Base-by-base conservation (phyloP, 2,329 filamentous ascomycete genomes). In the Fusarium graminum region DNA sequence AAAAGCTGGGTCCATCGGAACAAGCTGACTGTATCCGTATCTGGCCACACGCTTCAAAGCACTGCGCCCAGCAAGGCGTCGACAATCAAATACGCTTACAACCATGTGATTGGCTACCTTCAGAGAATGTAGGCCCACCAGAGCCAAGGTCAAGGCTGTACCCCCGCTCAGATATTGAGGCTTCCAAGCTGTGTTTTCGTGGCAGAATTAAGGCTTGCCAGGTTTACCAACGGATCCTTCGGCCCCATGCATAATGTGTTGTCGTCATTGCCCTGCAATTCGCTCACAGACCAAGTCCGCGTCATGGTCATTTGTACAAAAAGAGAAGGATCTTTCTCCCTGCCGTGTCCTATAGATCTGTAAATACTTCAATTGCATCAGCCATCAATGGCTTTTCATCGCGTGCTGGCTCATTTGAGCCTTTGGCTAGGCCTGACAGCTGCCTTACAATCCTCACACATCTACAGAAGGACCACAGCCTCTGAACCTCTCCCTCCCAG, bases 341-440 rank as follows among this genome's bases (percentile, higher is more conserved):
- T 10, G 11, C 17, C 1, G 3, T 14, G n/a, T 12, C 16, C 14
- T 6, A 7, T 28, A 34, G 19, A 26, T 4, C 13, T 34, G 11
- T 7, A 11, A 28, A 6, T 12, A 39, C 32, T 6, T 44, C 9
- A 26, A 36, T 34, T 28, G 11, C 34, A 42, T n/a, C 14, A 17
- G 30, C 10, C 16, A 36, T 10, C 17, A 54, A 72, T 72, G 69
- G 39, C 59, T 25, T 13, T 69, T 16, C 40, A 52, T 39, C 67
- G 29, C 26, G 25, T 43, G 0, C n/a, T 72, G 40, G 53, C 52
- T 49, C 30, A 72, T 4, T 26, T 59, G 40, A 63, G 58, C 14
- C 58, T 71, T 14, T 71, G 63, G 51, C 13, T 72, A 2, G 59
- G 69, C n/a, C 14, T 72, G 2, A 26, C 25, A 2, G 28, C 54